Base-by-base conservation (phyloP, 768 basidiomycete genomes). In the Candolleomyces efflorescens region DNA sequence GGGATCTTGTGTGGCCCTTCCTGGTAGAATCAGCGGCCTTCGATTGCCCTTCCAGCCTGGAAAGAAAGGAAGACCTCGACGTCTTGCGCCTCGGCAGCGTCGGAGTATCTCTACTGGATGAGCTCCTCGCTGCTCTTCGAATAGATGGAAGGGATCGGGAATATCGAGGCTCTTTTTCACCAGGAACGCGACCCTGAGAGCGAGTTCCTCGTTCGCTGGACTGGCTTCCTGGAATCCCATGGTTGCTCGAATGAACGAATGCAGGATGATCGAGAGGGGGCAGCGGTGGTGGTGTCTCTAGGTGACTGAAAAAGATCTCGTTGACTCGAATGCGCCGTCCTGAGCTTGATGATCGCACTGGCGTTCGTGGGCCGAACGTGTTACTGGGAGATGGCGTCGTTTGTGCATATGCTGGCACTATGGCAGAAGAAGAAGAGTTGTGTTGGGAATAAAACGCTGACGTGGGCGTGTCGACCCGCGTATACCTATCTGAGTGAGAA, bases 231-330 rank as follows among this genome's bases (percentile, higher is more conserved):
- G 61, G 56, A 48, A 64, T 54, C 17, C 46, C 39, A 44, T 63
- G 47, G 44, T 53, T 59, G 22, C 36, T 52, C 12, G 58, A 47
- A 12, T 60, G 39, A 23, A 56, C 15, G 59, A 74, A 74, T 43
- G 66, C 73, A 56, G 65, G 82, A 70, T 79, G 85, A 54, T 77
- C 69, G 26, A 84, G 74, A 15, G 81, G 74, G n/a, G 84, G 83
- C 37, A 86, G 64, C 13, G 84, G 83, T 9, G 84, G 84, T 3
- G 70, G 76, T 27, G 72, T 65, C 18, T 75, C 73, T 46, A 61
- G 69, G 60, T 62, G 69, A 49, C 54, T 65, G 63, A 68, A 66
- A 61, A 60, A 62, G 48, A 67, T 65, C 51, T 65, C 60, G 37
- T 63, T 60, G 59, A 58, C 50, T 52, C 24, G 51, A 39, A 36